Percentiles rank a stretch among this genome's conserved stretches.
phyloP scores from a whole-genome alignment of 2,329 filamentous ascomycete species.

The Sporothrix variecibatus region DNA sequence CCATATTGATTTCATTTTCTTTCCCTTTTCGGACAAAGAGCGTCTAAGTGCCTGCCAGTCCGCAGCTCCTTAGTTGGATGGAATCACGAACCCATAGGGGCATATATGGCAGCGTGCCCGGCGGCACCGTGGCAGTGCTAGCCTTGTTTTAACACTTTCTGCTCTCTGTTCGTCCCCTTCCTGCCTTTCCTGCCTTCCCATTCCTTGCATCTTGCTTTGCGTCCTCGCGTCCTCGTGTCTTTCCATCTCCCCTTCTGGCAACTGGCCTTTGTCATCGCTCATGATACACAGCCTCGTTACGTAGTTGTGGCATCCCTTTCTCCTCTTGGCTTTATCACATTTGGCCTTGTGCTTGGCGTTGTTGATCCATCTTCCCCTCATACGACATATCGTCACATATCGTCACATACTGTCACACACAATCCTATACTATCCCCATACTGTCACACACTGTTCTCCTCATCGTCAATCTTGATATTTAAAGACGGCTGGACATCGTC shows the following conservation, averaged over 20 bases:
- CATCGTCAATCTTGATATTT: background rate
- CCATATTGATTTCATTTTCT: slow-evolving; percentile 10
- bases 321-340: slow-evolving; percentile 14
- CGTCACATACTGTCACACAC: background rate
- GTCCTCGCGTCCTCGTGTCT: no score
- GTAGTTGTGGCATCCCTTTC: background rate
- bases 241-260: background rate
- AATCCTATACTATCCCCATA: background rate
- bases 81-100: slow-evolving; percentile 16
- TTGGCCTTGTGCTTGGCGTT: background rate
- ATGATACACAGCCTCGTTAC: slow-evolving; percentile 10
- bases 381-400: background rate
- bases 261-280: slow-evolving; percentile 7
- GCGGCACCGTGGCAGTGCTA: slow-evolving; percentile 17
- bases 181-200: background rate
- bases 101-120: slow-evolving; percentile 21
- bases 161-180: background rate
- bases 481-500: slow-evolving; percentile 3
- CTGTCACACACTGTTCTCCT: background rate
- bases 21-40: background rate
- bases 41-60: background rate
- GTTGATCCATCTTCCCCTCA: background rate
- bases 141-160: background rate
- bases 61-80: background rate
- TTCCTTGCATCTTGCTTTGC: background rate